phyloP scores from a whole-genome alignment of 140 eudicot genomes.

The Oenanthe javanica region DNA sequence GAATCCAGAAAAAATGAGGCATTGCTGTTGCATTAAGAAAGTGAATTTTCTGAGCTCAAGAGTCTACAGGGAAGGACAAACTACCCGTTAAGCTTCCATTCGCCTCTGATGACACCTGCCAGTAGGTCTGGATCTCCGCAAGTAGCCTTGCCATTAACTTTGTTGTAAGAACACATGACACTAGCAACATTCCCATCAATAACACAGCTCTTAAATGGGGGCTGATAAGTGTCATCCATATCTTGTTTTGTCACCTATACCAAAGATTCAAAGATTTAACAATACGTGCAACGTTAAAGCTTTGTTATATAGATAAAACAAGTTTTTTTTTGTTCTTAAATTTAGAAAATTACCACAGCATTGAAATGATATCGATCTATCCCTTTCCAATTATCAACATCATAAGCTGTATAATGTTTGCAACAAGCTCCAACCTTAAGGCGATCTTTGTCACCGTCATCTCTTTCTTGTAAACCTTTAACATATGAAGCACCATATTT shows the following conservation, averaged over 20 bases:
- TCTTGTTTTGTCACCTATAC: conserved; percentile 79
- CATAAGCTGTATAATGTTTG: conserved; percentile 92
- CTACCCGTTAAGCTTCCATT: conserved; percentile 86
- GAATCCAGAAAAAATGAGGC: neutral
- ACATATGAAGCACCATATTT: conserved; percentile 67
- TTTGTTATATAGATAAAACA: neutral
- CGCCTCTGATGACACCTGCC: conserved; percentile 64
- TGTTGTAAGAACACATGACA: conserved; percentile 96
- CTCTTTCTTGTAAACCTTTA: conserved; percentile 68
- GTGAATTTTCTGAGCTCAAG: neutral
- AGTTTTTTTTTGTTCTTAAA: neutral
- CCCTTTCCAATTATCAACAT: conserved; percentile 87
- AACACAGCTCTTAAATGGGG: conserved; percentile 91
- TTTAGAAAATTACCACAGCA: conserved; percentile 46
- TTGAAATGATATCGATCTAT: conserved; percentile 63
- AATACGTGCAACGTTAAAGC: neutral
- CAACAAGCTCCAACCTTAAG: conserved; percentile 91
- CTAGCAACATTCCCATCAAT: conserved; percentile 86
- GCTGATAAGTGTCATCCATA: conserved; percentile 80
- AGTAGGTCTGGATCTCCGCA: conserved; percentile 82
- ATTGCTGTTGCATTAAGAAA: neutral
- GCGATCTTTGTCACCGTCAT: conserved; percentile 48
- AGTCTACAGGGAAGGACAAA: neutral
- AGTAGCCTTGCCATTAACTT: conserved; percentile 83
- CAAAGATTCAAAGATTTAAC: neutral